Evolutionary conservation across 345 rosid species (phyloP), one percentile per base, ranked within the genome.

Genomic region (Heritiera fomes): DNA sequence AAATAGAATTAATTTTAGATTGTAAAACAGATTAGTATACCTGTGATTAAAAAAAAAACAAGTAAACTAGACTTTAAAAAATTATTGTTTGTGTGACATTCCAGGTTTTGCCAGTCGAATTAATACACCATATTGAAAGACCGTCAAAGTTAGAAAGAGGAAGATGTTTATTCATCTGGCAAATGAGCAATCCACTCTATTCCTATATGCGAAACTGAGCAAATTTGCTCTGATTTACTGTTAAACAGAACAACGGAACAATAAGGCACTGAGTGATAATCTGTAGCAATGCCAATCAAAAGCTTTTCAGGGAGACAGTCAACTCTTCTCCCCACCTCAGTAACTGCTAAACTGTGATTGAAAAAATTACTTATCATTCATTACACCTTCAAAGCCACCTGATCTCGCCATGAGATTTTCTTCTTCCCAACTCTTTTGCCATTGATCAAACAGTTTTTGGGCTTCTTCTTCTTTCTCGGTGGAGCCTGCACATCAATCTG

Each of bases 371-470:
- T 50, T 32, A 17, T 47, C 47, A 15, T 75, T 62, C 63, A 32
- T 66, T 77, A 77, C 7, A 67, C 62, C 60, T 71, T 56, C 71
- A 76, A 45, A 72, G 62, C 81, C 66, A 74, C 76, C 45, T 66
- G 86, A 83, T 86, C 89, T 71, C 77, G 82, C 87, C 87, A 81
- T 71, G 83, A 78, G 72, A 84, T 81, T 79, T 79, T 85, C 85
- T 82, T 85, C 82, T 77, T 78, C 64, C 65, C 81, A 34, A 76
- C 59, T 75, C 69, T 83, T 43, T 81, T 81, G 23, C 72, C 70
- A 56, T 20, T 75, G 63, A 69, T 75, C 72, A 72, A 23, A n/a
- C 64, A 6, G 63, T 43, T 75, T 55, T 80, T 76, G 1, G 12
- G 79, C 47, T 74, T 62, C 80, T 80, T 75, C 75, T 59, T 65